Percentiles rank a stretch among this genome's conserved stretches.
These are phyloP conservation scores for Pichia gijzeniarum DNA, from an alignment of 805 yeast genomes.

Conservation along the genomic window DNA sequence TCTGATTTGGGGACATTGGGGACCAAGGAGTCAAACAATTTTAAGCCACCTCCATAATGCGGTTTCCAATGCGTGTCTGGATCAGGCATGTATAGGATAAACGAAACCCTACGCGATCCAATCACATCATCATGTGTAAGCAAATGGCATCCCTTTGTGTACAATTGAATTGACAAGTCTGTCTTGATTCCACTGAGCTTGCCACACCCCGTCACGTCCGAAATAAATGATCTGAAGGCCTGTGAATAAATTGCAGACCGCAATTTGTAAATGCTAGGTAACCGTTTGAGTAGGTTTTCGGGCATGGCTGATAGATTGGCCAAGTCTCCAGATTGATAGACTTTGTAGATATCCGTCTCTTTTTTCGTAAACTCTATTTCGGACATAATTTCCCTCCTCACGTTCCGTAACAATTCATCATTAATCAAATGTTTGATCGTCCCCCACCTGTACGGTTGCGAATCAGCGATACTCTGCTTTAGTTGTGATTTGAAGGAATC, in stretches of 20 bases:
- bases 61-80: slow-evolving; percentile 88
- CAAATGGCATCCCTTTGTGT: slow-evolving; percentile 88
- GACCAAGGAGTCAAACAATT: slow-evolving; percentile 78
- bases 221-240: slow-evolving; percentile 71
- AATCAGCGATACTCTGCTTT: slow-evolving; percentile 38
- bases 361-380: slow-evolving; percentile 89
- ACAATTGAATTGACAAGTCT: slow-evolving; percentile 88
- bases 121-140: slow-evolving; percentile 97
- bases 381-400: slow-evolving; percentile 74
- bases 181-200: slow-evolving; percentile 84
- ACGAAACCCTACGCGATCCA: slow-evolving; percentile 89
- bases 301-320: slow-evolving; percentile 87
- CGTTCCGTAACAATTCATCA: slow-evolving; percentile 69
- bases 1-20: slow-evolving; percentile 90
- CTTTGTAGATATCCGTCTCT: slow-evolving; percentile 96
- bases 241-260: slow-evolving; percentile 86
- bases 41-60: slow-evolving; percentile 87
- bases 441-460: slow-evolving; percentile 89
- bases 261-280: slow-evolving; percentile 71
- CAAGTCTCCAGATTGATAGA: slow-evolving; percentile 82
- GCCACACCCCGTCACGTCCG: slow-evolving; percentile 79
- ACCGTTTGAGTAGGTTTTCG: slow-evolving; percentile 60
- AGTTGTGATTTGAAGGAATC: slow-evolving; percentile 34
- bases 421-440: slow-evolving; percentile 66
- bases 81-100: slow-evolving; percentile 86